Evolutionary conservation across 208 protist species (phyloP).

Genomic region (Leishmania major): DNA sequence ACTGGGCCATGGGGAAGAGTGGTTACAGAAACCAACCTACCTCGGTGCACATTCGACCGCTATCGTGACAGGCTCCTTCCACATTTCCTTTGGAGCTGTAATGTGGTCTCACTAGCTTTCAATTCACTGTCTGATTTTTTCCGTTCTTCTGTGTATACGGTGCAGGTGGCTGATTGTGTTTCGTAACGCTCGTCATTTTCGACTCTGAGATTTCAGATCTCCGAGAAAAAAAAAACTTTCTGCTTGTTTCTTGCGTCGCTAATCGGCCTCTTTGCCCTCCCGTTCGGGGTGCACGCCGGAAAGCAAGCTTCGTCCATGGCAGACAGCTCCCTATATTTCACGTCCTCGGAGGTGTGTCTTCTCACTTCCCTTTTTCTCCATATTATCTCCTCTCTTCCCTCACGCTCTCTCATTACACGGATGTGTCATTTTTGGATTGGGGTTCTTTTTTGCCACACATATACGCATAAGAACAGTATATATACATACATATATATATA

Average conservation of each 20-base stretch:
- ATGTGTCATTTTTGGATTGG: not conserved
- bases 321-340: not conserved
- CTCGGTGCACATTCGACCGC: conserved; percentile 41
- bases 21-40: conserved; percentile 58
- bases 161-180: not conserved
- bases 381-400: conserved; percentile 1
- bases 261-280: not conserved
- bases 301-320: not conserved
- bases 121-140: conserved; percentile 7
- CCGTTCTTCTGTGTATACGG: not conserved
- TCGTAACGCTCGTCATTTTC: not conserved
- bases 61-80: not conserved
- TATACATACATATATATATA: not conserved
- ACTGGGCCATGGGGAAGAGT: conserved; percentile 81
- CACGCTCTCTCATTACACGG: not conserved
- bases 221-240: conserved; percentile 9
- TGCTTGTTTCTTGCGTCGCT: not conserved
- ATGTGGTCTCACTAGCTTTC: not conserved
- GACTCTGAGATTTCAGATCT: not conserved
- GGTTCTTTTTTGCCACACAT: not conserved
- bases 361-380: not conserved
- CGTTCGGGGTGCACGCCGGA: not conserved
- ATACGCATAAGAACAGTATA: not conserved
- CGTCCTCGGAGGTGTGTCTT: not conserved
- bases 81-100: not conserved